phyloP scores from a whole-genome alignment of 139 green algal genomes.

The Chlorella sp. region DNA sequence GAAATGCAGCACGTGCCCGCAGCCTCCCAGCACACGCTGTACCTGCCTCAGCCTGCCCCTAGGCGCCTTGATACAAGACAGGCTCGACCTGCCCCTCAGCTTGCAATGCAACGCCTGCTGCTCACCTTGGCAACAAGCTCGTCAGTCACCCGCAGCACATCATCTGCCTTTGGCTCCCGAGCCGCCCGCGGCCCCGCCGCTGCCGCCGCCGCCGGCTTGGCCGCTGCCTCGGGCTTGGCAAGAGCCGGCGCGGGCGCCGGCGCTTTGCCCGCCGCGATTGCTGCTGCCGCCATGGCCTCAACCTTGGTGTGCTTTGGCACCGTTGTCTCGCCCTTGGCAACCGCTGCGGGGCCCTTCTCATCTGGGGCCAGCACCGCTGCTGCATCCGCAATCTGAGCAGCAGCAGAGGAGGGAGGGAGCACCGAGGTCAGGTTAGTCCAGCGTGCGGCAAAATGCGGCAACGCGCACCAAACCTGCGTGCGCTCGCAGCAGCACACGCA shows the following conservation, averaged over 20 bases:
- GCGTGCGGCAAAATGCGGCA: too few relatives aligned
- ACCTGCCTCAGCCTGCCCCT: too few relatives aligned
- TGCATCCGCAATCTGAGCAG: constrained; percentile 43
- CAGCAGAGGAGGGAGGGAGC: too few relatives aligned
- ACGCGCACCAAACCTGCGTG: too few relatives aligned
- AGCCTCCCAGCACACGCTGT: too few relatives aligned
- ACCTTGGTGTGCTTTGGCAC: neutral
- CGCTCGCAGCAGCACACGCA: too few relatives aligned
- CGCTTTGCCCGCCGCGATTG: neutral
- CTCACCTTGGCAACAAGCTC: constrained; percentile 23
- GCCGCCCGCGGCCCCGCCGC: constrained; percentile 1
- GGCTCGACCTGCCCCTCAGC: too few relatives aligned
- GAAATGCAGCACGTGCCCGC: too few relatives aligned
- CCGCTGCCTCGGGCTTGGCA: constrained; percentile 19
- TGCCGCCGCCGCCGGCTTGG: constrained; percentile 1
- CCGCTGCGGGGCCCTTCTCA: constrained; percentile 5
- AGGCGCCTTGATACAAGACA: too few relatives aligned
- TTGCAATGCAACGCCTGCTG: too few relatives aligned
- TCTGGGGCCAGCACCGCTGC: constrained; percentile 2
- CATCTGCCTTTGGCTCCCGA: neutral
- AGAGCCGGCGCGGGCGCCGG: neutral
- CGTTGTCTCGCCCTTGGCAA: neutral
- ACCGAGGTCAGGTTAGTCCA: too few relatives aligned
- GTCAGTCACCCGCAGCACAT: constrained; percentile 21
- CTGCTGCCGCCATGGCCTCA: constrained; percentile 14